These are phyloP conservation scores for Ustilago bromivora DNA, from an alignment of 1,284 basidiomycete species.

Conservation along the genomic window DNA sequence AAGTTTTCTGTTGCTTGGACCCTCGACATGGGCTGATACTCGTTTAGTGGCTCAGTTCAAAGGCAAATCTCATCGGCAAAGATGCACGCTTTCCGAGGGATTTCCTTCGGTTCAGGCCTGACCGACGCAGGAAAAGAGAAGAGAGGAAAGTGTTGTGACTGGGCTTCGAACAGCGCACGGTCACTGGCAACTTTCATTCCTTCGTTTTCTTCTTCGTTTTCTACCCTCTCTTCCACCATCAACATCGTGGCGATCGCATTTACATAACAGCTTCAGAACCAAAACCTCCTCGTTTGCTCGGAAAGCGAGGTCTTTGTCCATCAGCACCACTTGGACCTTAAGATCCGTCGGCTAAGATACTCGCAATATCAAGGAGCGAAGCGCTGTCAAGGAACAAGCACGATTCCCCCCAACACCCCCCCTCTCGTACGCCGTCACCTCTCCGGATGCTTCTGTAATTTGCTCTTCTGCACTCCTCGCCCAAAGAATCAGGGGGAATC, in stretches of 20 bases:
- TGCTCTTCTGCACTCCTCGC: not conserved
- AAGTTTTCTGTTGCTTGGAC: slow-evolving; percentile 13
- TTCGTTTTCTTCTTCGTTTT: not conserved
- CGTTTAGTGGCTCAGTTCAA: not conserved
- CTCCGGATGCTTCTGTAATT: not conserved
- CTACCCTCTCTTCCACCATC: not conserved
- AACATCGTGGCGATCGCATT: not conserved
- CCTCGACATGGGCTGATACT: slow-evolving; percentile 5
- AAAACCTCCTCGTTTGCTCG: not conserved
- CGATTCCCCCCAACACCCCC: not conserved
- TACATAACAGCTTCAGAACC: not conserved
- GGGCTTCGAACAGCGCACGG: not conserved
- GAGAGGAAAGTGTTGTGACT: not conserved
- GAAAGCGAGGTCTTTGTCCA: not conserved
- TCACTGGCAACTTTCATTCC: not conserved
- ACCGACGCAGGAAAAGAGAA: not conserved
- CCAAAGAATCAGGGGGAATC: not conserved
- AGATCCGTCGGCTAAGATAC: not conserved
- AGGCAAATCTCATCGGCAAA: not conserved
- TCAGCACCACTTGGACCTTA: not conserved
- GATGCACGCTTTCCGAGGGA: not conserved
- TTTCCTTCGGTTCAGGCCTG: not conserved
- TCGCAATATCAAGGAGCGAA: not conserved
- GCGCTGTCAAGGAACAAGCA: too few relatives aligned
- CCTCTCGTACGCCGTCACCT: not conserved